Percentiles rank a stretch among this genome's conserved stretches.
These are phyloP conservation scores for Rutstroemia sp. DNA, from an alignment of 2,329 filamentous ascomycete species.

Conservation along the genomic window DNA sequence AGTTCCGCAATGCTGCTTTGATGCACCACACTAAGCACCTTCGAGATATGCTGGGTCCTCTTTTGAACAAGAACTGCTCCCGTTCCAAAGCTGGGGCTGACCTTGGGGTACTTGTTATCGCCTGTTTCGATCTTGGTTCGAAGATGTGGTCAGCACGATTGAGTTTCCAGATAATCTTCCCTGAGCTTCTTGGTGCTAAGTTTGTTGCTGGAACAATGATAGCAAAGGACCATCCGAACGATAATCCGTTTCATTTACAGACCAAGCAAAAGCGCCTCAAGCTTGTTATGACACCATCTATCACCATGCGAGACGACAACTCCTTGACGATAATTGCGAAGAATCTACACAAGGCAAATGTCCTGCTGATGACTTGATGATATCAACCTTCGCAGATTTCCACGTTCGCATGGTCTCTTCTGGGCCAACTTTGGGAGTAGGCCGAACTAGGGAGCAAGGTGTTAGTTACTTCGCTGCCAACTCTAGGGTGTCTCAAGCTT, in stretches of 20 bases:
- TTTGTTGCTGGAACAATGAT: slow-evolving; percentile 44
- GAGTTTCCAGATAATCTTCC: slow-evolving; percentile 42
- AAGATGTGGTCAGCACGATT: slow-evolving; percentile 37
- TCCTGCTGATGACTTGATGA: slow-evolving; percentile 21
- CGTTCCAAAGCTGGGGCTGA: slow-evolving; percentile 36
- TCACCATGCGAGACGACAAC: slow-evolving; percentile 46
- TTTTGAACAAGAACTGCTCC: slow-evolving; percentile 33
- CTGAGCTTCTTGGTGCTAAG: slow-evolving; percentile 39
- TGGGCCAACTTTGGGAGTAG: too few relatives aligned
- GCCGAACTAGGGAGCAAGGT: neutral
- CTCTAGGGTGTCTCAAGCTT: neutral
- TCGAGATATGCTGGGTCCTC: slow-evolving; percentile 38
- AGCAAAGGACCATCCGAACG: slow-evolving; percentile 33
- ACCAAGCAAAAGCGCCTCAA: slow-evolving; percentile 44
- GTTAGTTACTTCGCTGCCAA: neutral
- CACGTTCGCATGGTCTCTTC: too few relatives aligned
- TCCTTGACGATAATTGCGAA: slow-evolving; percentile 12
- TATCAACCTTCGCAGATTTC: too few relatives aligned
- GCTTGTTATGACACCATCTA: slow-evolving; percentile 46
- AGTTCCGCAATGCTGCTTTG: slow-evolving; percentile 18
- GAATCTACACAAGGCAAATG: slow-evolving; percentile 18
- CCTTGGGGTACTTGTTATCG: slow-evolving; percentile 21
- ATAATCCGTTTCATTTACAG: slow-evolving; percentile 39
- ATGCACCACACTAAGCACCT: slow-evolving; percentile 23
- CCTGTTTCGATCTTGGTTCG: slow-evolving; percentile 31